Evolutionary conservation across 805 yeast genomes (phyloP), one percentile per base, ranked within the genome.

Genomic region (Candida vaughaniae): DNA sequence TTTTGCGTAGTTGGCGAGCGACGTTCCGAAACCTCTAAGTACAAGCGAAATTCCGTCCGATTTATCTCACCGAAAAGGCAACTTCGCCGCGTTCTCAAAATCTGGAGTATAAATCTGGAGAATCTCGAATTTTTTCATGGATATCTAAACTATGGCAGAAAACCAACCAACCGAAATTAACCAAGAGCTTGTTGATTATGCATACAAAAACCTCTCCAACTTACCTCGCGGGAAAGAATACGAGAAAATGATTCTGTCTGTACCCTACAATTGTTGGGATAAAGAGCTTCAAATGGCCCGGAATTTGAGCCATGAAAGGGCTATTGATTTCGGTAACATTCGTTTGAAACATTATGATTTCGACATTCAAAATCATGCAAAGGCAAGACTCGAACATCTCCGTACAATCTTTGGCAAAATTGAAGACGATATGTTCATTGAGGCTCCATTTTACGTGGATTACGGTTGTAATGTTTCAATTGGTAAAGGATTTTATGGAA

Each of bases 361-460:
- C 40, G 56, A 52, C 32, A 33, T 55, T 19, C 47, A 52, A 5
- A 56, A 49, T 25, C 62, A 58, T 45, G 43, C 39, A 25, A 49
- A 53, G 9, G 74, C 73, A 6, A 64, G 80, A 29, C 43, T 35
- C 17, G 59, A 53, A 12, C 55, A 55, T 43, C 51, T 78, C 17
- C 42, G 44, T 10, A 52, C 52, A 14, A 55, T 80, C 14, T 66
- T 82, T 33, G 88, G 88, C 9, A 55, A 57, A 25, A 50, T 65
- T 16, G 77, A 74, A 30, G 45, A 60, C 8, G 57, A 61, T 33
- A 41, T 55, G 10, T 65, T 56, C 42, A 52, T 80, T 25, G 86
- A 82, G 56, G 71, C 80, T 1, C 87, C 87, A 5, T 71, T 77
- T 48, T 62, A 45, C 42, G 75, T 80, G 28, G 90, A 84, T 54